Conservation (phyloP, 2,329 filamentous ascomycete genomes). For the Fusarium mexicanum region DNA sequence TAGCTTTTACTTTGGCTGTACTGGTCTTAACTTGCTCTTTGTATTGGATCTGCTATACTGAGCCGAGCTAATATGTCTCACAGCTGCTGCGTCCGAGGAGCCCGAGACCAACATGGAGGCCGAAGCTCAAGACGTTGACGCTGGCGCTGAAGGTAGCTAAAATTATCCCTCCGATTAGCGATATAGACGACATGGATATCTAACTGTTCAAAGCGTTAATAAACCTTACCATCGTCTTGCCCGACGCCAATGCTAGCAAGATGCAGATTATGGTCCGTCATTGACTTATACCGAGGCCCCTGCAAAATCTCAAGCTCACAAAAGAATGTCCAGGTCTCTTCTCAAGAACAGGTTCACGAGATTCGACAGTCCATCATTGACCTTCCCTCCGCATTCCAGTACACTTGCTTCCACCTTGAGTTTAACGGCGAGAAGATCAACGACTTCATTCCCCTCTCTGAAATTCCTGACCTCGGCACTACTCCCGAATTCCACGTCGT, state of each 20-base stretch:
- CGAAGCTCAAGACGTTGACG: constrained; percentile 40
- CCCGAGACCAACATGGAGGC: constrained; percentile 40
- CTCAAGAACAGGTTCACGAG: constrained; percentile 96
- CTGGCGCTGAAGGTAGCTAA: constrained; percentile 48
- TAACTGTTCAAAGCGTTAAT: constrained; percentile 57
- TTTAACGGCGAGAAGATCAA: constrained; percentile 90
- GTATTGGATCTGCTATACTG: neutral
- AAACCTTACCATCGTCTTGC: constrained; percentile 79
- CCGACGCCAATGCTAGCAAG: constrained; percentile 76
- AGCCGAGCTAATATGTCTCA: constrained; percentile 15
- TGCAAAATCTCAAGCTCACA: constrained; percentile 24
- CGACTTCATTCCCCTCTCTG: constrained; percentile 91
- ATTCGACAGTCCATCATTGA: constrained; percentile 97
- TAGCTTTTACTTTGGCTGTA: neutral
- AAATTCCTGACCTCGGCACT: constrained; percentile 80
- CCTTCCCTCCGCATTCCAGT: constrained; percentile 90
- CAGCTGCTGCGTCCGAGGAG: constrained; percentile 39
- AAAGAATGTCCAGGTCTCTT: constrained; percentile 71
- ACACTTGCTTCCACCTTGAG: constrained; percentile 98
- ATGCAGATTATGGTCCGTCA: constrained; percentile 83
- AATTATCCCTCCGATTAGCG: constrained; percentile 1
- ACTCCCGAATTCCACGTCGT: constrained; percentile 84
- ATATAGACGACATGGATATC: constrained; percentile 16
- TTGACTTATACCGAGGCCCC: constrained; percentile 2
- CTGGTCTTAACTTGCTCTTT: neutral